Percentiles rank a stretch among this genome's conserved stretches.
phyloP scores from a whole-genome alignment of 1,284 basidiomycete genomes.

The Wolfiporia cocos region DNA sequence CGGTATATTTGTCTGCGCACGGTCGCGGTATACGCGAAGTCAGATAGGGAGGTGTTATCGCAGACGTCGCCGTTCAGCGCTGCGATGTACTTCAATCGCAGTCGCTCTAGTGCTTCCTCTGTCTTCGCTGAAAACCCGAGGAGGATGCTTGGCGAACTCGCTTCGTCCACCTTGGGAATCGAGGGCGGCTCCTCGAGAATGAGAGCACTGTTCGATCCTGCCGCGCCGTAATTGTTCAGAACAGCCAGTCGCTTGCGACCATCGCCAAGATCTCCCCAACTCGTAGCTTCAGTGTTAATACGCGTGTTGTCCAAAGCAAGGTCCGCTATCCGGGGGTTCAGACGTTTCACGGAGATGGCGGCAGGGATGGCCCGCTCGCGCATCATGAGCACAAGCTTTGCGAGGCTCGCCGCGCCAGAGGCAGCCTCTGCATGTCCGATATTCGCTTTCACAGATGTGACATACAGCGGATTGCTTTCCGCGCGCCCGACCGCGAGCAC shows the following conservation, averaged over 20 bases:
- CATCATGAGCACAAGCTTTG: conserved; percentile 67
- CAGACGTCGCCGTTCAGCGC: conserved; percentile 34
- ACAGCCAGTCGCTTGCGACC: conserved; percentile 43
- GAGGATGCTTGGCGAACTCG: conserved; percentile 25
- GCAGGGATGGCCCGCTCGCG: conserved; percentile 47
- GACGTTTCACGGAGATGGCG: conserved; percentile 48
- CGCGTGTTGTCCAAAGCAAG: conserved; percentile 42
- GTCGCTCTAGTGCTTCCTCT: conserved; percentile 34
- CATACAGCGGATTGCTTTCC: conserved; percentile 45
- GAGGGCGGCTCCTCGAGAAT: conserved; percentile 46
- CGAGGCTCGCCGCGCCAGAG: conserved; percentile 63
- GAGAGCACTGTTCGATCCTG: conserved; percentile 62
- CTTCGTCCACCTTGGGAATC: background rate
- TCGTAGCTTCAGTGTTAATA: conserved; percentile 35
- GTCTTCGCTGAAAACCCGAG: conserved; percentile 61
- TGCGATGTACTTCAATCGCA: conserved; percentile 39
- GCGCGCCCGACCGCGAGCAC: conserved; percentile 41
- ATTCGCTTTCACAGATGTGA: conserved; percentile 67
- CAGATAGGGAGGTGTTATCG: conserved; percentile 27
- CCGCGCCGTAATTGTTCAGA: conserved; percentile 70
- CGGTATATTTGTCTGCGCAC: conserved; percentile 53
- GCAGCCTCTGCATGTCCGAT: conserved; percentile 73
- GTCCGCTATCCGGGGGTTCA: conserved; percentile 51
- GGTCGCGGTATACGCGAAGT: conserved; percentile 61
- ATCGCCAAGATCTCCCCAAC: conserved; percentile 36